Evolutionary conservation across 352 stramenopile genomes (phyloP).

Genomic region (Globisporangium lucens): DNA sequence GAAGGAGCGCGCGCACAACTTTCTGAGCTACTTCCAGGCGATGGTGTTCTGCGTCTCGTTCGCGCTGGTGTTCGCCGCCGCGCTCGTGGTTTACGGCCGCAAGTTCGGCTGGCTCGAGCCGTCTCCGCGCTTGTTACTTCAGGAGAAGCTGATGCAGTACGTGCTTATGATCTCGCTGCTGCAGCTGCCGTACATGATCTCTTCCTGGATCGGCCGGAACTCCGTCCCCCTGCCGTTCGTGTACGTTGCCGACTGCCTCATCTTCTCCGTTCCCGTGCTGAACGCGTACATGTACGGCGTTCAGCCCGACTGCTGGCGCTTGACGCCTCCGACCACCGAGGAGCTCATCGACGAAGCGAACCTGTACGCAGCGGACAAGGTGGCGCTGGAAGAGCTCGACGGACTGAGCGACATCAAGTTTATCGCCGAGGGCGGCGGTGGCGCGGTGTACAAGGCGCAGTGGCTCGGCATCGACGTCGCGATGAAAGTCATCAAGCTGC

Average conservation of each 20-base stretch:
- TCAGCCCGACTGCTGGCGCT: constrained; percentile 45
- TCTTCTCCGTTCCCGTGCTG: constrained; percentile 48
- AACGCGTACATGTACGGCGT: constrained; percentile 69
- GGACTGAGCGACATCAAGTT: constrained; percentile 27
- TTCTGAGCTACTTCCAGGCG: constrained; percentile 31
- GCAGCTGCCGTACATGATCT: constrained; percentile 49
- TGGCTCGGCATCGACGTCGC: constrained; percentile 79
- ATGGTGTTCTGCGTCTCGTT: constrained; percentile 41
- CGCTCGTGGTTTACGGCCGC: constrained; percentile 41
- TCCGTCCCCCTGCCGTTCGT: constrained; percentile 23
- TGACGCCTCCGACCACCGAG: constrained; percentile 5
- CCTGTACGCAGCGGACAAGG: constrained; percentile 13
- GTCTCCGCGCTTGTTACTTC: constrained; percentile 44
- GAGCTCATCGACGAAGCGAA: constrained; percentile 19
- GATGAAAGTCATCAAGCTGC: constrained; percentile 64
- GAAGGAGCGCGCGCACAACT: constrained; percentile 19
- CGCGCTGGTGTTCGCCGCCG: constrained; percentile 24
- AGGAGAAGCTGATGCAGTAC: constrained; percentile 19
- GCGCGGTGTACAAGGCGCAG: constrained; percentile 64
- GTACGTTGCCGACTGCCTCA: constrained; percentile 46
- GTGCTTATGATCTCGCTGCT: constrained; percentile 34
- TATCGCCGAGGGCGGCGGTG: constrained; percentile 47
- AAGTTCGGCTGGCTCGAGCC: constrained; percentile 41
- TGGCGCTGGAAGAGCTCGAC: constrained; percentile 29
- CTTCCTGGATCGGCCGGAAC: constrained; percentile 28